Evolutionary conservation across 805 yeast genomes (phyloP).

Genomic region (Saccharomycopsis fodiens): DNA sequence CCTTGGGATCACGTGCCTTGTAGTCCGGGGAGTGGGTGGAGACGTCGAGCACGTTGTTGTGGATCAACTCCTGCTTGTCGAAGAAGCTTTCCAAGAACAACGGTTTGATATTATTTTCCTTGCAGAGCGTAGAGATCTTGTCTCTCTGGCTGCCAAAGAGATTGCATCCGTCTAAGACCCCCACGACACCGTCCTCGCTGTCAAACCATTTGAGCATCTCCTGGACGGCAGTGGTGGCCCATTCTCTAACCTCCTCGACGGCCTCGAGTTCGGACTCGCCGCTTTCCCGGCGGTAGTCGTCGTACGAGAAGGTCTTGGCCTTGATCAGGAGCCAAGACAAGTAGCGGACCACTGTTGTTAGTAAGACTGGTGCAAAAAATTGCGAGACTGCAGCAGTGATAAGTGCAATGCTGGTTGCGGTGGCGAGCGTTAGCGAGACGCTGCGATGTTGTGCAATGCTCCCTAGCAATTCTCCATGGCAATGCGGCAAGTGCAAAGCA

Average conservation of each 20-base stretch:
- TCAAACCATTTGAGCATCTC: constrained; percentile 87
- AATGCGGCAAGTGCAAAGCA: no score
- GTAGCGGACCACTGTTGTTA: constrained; percentile 59
- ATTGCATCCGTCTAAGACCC: constrained; percentile 90
- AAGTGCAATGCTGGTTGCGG: no score
- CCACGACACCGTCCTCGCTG: constrained; percentile 78
- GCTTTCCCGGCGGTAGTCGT: constrained; percentile 66
- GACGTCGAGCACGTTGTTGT: constrained; percentile 77
- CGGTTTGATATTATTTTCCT: constrained; percentile 69
- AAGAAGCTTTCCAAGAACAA: constrained; percentile 91
- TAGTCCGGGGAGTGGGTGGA: constrained; percentile 85
- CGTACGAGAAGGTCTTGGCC: constrained; percentile 85
- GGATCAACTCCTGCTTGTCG: constrained; percentile 69
- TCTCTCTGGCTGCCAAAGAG: constrained; percentile 68
- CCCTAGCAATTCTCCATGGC: no score
- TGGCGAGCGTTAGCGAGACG: no score
- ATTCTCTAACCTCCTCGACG: constrained; percentile 21
- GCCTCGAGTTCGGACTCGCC: constrained; percentile 55
- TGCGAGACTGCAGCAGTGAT: neutral
- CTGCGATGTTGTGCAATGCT: no score
- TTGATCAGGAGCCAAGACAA: constrained; percentile 85
- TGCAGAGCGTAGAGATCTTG: constrained; percentile 51
- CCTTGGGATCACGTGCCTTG: constrained; percentile 55
- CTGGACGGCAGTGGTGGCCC: constrained; percentile 54
- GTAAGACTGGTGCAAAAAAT: no score